Base-by-base conservation (phyloP, 257 asterid species). In the Oldenlandia corymbosa region DNA sequence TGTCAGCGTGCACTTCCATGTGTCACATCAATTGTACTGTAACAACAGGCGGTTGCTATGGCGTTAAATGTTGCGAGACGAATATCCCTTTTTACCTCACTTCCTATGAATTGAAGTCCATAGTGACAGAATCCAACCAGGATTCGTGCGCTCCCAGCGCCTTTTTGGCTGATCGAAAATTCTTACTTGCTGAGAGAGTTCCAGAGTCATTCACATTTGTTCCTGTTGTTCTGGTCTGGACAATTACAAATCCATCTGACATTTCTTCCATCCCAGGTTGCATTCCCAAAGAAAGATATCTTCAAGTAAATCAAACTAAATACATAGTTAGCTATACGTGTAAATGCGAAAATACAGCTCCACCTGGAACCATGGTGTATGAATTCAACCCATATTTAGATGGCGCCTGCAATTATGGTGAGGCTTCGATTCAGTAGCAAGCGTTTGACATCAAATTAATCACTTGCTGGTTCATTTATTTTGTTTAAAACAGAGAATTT, bases 1-100 rank as follows among this genome's bases (percentile, higher is more conserved):
- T 73, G 41, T 55, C 73, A 0, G 74, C 70, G 4, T 73, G 78
- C 60, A 62, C 73, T 17, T 54, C 73, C 28, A 43, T 54, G 23
- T 53, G 69, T 14, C 27, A 18, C 18, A 13, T 39, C 4, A 45
- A 57, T 4, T 11, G 32, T 5, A 54, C 28, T 4, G 54, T 10
- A 4, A 39, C 60, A 18, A 42, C 34, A 34, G 71, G 68, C 2
- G 71, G 68, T 5, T 72, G 76, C 37, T 72, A 72, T 53, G 76
- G 76, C 10, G 60, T 66, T 62, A 52, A 56, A 12, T 56, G 61
- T n/a, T 56, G 61, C 21, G 61, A 56, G 32, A 56, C 61, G 9
- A 37, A 31, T 32, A 31, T 56, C 12, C 71, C 76, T 17, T 65
- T 58, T 48, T 56, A 56, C 49, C 62, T 57, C 11, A 48, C 47